Evolutionary conservation across 257 asterid genomes (phyloP).

Genomic region (Solanum infundibuliforme): DNA sequence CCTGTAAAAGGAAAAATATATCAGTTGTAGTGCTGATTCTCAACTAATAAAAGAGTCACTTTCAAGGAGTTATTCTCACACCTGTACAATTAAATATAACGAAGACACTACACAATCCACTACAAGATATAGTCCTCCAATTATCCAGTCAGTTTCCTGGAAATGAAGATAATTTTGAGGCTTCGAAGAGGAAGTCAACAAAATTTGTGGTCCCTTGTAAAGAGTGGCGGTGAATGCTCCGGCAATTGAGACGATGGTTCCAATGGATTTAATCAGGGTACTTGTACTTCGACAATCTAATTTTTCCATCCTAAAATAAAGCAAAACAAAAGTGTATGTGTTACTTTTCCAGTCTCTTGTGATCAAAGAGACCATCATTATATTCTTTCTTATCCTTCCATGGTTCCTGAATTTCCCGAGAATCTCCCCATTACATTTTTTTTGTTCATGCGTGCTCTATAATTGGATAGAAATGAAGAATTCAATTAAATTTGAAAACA

Average conservation of each 20-base stretch:
- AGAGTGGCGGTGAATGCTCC: slow-evolving; percentile 83
- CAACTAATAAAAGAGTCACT: neutral
- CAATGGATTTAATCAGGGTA: slow-evolving; percentile 52
- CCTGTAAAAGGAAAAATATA: slow-evolving; percentile 29
- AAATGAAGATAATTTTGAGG: slow-evolving; percentile 9
- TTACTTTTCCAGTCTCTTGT: neutral
- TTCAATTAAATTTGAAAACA: neutral
- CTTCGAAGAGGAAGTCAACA: slow-evolving; percentile 17
- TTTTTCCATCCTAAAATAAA: slow-evolving; percentile 61
- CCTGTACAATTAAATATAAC: slow-evolving; percentile 66
- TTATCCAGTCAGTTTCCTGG: slow-evolving; percentile 37
- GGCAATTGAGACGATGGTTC: slow-evolving; percentile 63
- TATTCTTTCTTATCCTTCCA: neutral
- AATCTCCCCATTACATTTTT: neutral
- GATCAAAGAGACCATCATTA: neutral
- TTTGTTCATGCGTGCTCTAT: neutral
- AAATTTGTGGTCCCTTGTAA: slow-evolving; percentile 62
- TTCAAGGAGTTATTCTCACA: slow-evolving; percentile 1
- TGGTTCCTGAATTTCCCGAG: neutral
- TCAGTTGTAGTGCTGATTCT: neutral
- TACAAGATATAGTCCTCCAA: slow-evolving; percentile 69
- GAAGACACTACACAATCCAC: slow-evolving; percentile 60
- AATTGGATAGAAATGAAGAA: neutral
- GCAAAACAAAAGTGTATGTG: slow-evolving; percentile 7
- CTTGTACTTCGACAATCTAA: slow-evolving; percentile 44